phyloP scores from a whole-genome alignment of 352 stramenopile genomes.

The Globisporangium abappressorium region DNA sequence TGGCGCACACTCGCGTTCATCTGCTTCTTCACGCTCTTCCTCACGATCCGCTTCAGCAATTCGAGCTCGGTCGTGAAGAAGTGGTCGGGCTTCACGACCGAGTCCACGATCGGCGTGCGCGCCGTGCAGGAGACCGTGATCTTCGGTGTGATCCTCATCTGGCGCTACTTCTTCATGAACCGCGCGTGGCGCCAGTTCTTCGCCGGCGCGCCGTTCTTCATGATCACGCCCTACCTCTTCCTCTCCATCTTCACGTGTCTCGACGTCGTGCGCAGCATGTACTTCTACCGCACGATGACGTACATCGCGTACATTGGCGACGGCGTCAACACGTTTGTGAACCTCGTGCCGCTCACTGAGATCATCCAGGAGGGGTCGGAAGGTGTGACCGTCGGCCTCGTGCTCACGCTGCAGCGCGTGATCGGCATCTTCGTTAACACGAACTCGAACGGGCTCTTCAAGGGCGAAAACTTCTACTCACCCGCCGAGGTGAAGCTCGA shows the following conservation, averaged over 20 bases:
- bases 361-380: constrained; percentile 61
- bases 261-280: constrained; percentile 26
- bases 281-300: constrained; percentile 33
- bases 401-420: constrained; percentile 51
- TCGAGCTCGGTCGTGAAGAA: constrained; percentile 19
- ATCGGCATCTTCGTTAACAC: constrained; percentile 48
- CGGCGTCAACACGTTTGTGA: constrained; percentile 25
- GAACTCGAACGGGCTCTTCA: constrained; percentile 36
- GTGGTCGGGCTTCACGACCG: constrained; percentile 25
- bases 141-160: constrained; percentile 27
- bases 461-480: constrained; percentile 34
- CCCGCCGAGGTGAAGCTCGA: constrained; percentile 24
- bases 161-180: constrained; percentile 47
- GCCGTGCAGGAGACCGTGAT: constrained; percentile 23
- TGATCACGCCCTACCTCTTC: constrained; percentile 29
- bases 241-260: constrained; percentile 25
- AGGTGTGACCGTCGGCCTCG: constrained; percentile 47
- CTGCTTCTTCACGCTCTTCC: constrained; percentile 44
- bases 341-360: constrained; percentile 43
- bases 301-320: constrained; percentile 21
- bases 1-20: constrained; percentile 43
- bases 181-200: constrained; percentile 39
- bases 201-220: constrained; percentile 21
- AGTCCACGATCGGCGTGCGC: constrained; percentile 23
- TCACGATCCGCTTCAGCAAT: constrained; percentile 29